These are phyloP conservation scores for Phytopythium delawarense DNA, from an alignment of 352 stramenopile genomes.

Conservation along the genomic window DNA sequence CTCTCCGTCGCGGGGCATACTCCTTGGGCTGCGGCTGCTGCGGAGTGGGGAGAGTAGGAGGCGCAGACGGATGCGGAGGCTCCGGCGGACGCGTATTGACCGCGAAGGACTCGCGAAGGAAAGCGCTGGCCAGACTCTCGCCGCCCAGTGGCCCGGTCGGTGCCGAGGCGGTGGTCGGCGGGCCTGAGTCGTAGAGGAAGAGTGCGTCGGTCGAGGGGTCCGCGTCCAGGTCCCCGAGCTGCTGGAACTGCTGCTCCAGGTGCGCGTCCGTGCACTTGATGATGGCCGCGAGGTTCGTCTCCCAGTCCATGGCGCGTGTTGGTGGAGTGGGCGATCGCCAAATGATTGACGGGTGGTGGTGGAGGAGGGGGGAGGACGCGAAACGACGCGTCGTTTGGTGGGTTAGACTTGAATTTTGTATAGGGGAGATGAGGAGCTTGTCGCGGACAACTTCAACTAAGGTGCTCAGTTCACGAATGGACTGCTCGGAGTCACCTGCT, in stretches of 20 bases:
- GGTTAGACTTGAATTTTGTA: not conserved
- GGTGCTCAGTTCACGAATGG: too few species aligned
- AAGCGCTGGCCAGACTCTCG: constrained; percentile 26
- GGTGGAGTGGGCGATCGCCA: too few species aligned
- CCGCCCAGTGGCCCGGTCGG: not conserved
- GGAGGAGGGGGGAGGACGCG: too few species aligned
- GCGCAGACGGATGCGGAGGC: not conserved
- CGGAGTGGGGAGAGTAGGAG: too few species aligned
- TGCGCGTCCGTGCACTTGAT: constrained; percentile 83
- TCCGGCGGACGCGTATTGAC: not conserved
- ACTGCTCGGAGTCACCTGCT: too few species aligned
- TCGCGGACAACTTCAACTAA: too few species aligned
- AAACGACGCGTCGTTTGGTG: not conserved
- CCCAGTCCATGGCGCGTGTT: constrained; percentile 45
- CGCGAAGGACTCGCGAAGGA: constrained; percentile 36
- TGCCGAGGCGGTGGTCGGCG: not conserved
- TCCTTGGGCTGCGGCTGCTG: constrained; percentile 4
- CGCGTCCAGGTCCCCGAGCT: constrained; percentile 44
- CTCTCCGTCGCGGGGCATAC: constrained; percentile 10
- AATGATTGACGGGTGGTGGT: not conserved
- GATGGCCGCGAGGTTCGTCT: constrained; percentile 69
- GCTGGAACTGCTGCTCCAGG: constrained; percentile 69
- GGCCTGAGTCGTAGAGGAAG: not conserved
- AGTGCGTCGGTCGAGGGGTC: constrained; percentile 10
- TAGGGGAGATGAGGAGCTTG: not conserved